These are phyloP conservation scores for Przewalskia tangutica DNA, from an alignment of 257 asterid species.

Conservation along the genomic window DNA sequence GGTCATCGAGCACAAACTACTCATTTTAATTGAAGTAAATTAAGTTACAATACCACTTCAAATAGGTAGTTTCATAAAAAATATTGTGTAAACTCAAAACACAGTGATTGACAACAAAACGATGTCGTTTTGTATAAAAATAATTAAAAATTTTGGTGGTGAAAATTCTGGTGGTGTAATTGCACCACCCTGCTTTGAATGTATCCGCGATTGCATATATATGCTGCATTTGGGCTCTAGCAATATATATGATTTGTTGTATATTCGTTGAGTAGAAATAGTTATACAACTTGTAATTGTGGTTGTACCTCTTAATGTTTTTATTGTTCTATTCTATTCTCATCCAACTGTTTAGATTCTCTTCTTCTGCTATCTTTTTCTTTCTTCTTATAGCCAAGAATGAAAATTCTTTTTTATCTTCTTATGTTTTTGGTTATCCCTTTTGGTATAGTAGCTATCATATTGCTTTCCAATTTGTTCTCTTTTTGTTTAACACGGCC, in stretches of 20 bases:
- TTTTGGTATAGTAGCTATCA: background rate
- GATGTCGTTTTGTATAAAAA: no score
- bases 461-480: background rate
- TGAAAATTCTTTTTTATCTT: background rate
- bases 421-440: background rate
- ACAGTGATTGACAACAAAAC: no score
- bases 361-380: background rate
- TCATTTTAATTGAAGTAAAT: no score
- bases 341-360: constrained; percentile 2
- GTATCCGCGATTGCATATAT: no score
- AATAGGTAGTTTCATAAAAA: no score
- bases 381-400: background rate
- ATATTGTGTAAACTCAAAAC: no score
- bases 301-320: background rate
- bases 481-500: background rate
- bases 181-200: no score
- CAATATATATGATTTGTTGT: background rate
- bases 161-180: no score
- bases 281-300: background rate
- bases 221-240: background rate
- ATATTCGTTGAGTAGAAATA: background rate
- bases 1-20: no score
- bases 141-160: no score
- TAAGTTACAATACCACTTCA: no score
- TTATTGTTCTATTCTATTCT: background rate